Evolutionary conservation across 352 stramenopile genomes (phyloP).

Genomic region (Sclerospora graminicola): DNA sequence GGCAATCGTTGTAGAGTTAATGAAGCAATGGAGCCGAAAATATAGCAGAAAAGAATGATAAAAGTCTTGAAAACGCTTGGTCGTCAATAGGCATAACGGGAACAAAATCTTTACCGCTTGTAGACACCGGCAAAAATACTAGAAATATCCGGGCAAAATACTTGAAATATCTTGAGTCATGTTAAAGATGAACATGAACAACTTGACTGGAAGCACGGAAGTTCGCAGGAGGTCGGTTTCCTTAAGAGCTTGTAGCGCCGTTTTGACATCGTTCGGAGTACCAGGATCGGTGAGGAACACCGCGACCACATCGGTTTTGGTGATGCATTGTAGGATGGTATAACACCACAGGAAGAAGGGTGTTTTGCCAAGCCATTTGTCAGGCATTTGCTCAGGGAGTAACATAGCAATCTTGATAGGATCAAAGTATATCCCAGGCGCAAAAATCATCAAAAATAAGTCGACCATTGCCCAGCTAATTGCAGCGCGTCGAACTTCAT

Average conservation of each 20-base stretch:
- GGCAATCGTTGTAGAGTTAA: too few relatives aligned
- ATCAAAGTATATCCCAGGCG: conserved; percentile 2
- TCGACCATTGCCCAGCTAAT: not conserved
- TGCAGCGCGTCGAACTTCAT: not conserved
- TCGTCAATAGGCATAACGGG: too few relatives aligned
- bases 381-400: not conserved
- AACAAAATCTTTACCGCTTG: too few relatives aligned
- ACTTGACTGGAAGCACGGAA: not conserved
- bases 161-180: too few relatives aligned
- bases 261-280: not conserved
- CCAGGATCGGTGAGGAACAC: not conserved
- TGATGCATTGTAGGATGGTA: not conserved
- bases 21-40: too few relatives aligned
- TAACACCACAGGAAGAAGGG: conserved; percentile 5
- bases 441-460: conserved; percentile 5
- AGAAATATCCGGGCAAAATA: too few relatives aligned
- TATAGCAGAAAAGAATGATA: too few relatives aligned
- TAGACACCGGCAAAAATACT: too few relatives aligned
- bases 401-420: conserved; percentile 1
- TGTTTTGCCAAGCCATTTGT: not conserved
- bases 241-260: not conserved
- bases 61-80: too few relatives aligned
- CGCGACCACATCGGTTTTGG: not conserved
- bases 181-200: conserved; percentile 5
- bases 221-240: not conserved